phyloP scores from a whole-genome alignment of 352 stramenopile genomes.

The Aphanomyces euteiches region DNA sequence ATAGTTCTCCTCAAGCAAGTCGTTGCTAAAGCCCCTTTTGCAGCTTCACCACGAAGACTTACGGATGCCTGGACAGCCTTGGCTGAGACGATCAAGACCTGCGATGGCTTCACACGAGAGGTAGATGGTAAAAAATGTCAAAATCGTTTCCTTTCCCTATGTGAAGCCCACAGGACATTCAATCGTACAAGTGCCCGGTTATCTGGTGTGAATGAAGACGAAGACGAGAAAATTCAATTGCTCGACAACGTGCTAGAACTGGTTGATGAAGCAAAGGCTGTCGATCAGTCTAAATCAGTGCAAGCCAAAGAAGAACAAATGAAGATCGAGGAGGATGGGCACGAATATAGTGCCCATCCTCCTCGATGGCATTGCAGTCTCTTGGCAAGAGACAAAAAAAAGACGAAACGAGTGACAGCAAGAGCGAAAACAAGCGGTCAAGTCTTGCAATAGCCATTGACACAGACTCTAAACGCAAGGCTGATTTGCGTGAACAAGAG shows the following conservation, averaged over 20 bases:
- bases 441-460: no score
- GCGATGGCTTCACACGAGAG: background rate
- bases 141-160: background rate
- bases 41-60: background rate
- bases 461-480: no score
- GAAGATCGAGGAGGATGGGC: no score
- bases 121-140: background rate
- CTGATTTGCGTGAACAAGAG: no score
- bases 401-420: no score
- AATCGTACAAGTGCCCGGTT: background rate
- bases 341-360: no score
- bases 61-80: background rate
- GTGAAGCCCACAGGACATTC: background rate
- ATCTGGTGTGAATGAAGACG: background rate
- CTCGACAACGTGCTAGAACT: background rate
- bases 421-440: no score
- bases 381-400: no score
- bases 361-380: no score
- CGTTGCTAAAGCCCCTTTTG: background rate
- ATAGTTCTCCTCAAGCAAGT: constrained; percentile 1
- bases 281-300: no score
- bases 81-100: background rate
- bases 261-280: background rate
- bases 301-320: no score
- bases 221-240: background rate